phyloP scores from a whole-genome alignment of 208 protist genomes.

The Borovskyia barvae region DNA sequence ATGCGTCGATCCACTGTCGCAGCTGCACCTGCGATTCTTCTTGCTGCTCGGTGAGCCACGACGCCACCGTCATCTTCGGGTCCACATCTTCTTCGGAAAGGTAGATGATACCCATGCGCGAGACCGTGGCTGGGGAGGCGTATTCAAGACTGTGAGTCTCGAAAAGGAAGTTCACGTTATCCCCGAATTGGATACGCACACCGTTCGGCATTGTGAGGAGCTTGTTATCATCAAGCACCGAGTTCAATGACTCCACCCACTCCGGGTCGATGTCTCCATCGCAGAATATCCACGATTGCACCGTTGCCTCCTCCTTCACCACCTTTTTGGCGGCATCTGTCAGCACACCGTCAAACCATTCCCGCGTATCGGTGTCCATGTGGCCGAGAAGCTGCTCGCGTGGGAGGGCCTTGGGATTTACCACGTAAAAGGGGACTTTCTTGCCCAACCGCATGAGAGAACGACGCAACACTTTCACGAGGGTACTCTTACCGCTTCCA shows the following conservation, averaged over 20 bases:
- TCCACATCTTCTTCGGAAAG: constrained; percentile 96
- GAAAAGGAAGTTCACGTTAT: constrained; percentile 99
- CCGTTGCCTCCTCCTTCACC: constrained; percentile 88
- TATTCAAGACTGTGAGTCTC: constrained; percentile 97
- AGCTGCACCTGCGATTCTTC: constrained; percentile 71
- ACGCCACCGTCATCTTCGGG: constrained; percentile 86
- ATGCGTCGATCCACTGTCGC: constrained; percentile 88
- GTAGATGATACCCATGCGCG: constrained; percentile 98
- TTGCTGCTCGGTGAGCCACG: constrained; percentile 90
- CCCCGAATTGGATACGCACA: constrained; percentile 97
- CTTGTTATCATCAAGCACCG: constrained; percentile 99
- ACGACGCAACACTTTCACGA: constrained; percentile 90
- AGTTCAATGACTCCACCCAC: constrained; percentile 99
- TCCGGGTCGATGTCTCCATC: constrained; percentile 99
- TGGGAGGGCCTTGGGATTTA: constrained; percentile 98
- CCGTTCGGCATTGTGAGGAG: constrained; percentile 97
- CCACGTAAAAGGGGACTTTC: constrained; percentile 88
- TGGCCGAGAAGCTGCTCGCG: constrained; percentile 95
- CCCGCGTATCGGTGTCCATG: constrained; percentile 98
- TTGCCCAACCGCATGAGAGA: constrained; percentile 87
- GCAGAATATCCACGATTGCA: constrained; percentile 96
- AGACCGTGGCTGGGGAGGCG: constrained; percentile 98
- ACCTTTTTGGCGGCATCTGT: constrained; percentile 93
- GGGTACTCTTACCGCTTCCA: constrained; percentile 96
- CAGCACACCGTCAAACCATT: constrained; percentile 99